Percentiles rank a stretch among this genome's conserved stretches.
phyloP scores from a whole-genome alignment of 176 grass and related monocot species.

The Raddia guianensis region DNA sequence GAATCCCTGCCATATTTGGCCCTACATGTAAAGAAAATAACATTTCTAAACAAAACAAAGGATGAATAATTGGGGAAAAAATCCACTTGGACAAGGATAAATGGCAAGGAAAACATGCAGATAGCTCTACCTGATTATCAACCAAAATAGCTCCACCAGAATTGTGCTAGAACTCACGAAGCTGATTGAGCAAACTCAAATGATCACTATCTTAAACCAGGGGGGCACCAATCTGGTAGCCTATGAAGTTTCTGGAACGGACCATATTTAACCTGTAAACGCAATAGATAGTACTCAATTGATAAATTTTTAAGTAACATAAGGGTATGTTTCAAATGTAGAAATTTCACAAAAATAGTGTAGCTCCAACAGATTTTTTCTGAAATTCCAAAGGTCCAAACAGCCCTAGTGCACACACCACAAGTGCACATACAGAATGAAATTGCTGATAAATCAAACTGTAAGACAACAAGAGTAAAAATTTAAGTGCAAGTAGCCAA shows the following conservation, averaged over 20 bases:
- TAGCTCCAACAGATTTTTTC: background rate
- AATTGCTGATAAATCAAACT: no score
- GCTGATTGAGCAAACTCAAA: conserved; percentile 64
- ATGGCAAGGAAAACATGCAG: conserved; percentile 64
- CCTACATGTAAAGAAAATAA: no score
- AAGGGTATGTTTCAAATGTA: no score
- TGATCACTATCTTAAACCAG: conserved; percentile 60
- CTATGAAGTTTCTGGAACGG: conserved; percentile 56
- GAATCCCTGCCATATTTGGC: no score
- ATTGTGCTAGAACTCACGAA: conserved; percentile 87
- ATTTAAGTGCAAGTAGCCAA: background rate
- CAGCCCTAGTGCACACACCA: background rate
- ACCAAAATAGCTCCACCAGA: no score
- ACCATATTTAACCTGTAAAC: conserved; percentile 53
- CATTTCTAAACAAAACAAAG: conserved; percentile 22
- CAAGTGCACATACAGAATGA: conserved; percentile 11
- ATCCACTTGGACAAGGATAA: conserved; percentile 96
- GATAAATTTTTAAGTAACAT: no score
- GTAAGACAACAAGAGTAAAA: background rate
- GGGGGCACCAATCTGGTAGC: conserved; percentile 67
- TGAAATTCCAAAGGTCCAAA: background rate
- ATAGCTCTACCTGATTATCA: no score
- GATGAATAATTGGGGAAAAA: conserved; percentile 3
- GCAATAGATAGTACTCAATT: conserved; percentile 36
- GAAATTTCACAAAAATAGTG: conserved; percentile 13